Base-by-base conservation (phyloP, 1,284 basidiomycete species). In the Salmacisia buchloeana region DNA sequence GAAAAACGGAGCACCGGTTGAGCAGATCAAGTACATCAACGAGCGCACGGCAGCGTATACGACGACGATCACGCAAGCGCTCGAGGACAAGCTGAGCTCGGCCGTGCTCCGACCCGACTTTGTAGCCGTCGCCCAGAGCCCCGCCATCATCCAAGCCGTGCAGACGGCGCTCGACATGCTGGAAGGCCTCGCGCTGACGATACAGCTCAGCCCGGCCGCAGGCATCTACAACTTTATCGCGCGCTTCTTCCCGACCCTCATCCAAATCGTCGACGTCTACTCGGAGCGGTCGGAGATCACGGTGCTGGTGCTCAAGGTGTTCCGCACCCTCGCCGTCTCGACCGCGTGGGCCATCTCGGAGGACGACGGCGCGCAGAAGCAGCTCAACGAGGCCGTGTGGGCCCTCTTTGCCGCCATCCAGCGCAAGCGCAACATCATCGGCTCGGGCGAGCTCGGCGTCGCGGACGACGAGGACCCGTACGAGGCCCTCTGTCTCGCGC, bases 111-210 rank as follows among this genome's bases (percentile, higher is more conserved):
- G 58, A 6, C 49, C 63, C 1, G 67, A 67, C 33, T 73, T 72
- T 60, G 62, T 64, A 1, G n/a, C 59, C 21, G 66, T 69, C 57
- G 58, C 64, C 12, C 73, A 73, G 59, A 63, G 65, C n/a, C 63
- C 66, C 3, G 68, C 71, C 25, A 65, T 71, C 12, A 68, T 75
- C 46, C 63, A 63, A 3, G 69, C 63, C 2, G 63, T 75, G 5
- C 69, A 71, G 41, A 73, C 65, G 1, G 67, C 65, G 31, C 64
- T 75, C 31, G 73, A 75, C 60, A 74, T 74, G 73, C 59, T 73
- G 15, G 72, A 73, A 29, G 73, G 72, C 1, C 61, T 75, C 0
- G 71, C 70, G 2, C 52, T 61, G 3, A 68, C 66, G 29, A 69
- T 68, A 35, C 70, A 71, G 46, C 70, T 70, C 36, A 67, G 64